These are phyloP conservation scores for Thamnidium elegans DNA, from an alignment of 192 early-diverging fungal species.

Conservation along the genomic window DNA sequence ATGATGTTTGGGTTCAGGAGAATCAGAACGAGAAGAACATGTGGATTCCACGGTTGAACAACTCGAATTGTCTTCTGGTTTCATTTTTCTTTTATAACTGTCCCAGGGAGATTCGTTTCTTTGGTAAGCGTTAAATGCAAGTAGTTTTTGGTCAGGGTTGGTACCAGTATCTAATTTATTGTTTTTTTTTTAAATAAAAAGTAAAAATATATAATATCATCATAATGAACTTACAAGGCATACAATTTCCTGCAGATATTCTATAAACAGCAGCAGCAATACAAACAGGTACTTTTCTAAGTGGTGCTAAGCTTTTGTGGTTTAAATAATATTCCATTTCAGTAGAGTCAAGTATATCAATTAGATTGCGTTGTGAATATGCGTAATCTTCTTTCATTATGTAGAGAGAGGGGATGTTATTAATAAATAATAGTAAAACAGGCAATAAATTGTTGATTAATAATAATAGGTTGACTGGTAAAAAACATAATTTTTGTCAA, in stretches of 20 bases:
- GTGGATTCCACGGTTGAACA: background rate
- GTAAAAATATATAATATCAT: background rate
- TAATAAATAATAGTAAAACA: no score
- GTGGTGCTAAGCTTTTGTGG: background rate
- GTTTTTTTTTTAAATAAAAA: background rate
- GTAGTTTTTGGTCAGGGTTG: background rate
- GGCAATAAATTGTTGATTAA: no score
- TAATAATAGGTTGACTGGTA: no score
- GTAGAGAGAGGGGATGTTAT: no score
- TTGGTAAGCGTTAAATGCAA: background rate
- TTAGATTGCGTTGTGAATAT: no score
- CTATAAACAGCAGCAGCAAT: background rate
- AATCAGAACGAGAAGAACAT: background rate
- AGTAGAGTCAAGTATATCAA: no score
- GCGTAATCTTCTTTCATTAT: no score
- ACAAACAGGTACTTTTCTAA: background rate
- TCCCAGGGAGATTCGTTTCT: background rate
- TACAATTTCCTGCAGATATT: background rate
- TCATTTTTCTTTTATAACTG: background rate
- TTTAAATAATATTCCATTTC: slow-evolving; percentile 1
- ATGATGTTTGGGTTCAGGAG: background rate
- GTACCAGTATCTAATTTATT: background rate
- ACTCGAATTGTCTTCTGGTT: background rate
- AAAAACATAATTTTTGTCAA: no score
- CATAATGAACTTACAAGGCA: background rate